These are phyloP conservation scores for Ceratobasidium papillatum DNA, from an alignment of 1,284 basidiomycete species.

Conservation along the genomic window DNA sequence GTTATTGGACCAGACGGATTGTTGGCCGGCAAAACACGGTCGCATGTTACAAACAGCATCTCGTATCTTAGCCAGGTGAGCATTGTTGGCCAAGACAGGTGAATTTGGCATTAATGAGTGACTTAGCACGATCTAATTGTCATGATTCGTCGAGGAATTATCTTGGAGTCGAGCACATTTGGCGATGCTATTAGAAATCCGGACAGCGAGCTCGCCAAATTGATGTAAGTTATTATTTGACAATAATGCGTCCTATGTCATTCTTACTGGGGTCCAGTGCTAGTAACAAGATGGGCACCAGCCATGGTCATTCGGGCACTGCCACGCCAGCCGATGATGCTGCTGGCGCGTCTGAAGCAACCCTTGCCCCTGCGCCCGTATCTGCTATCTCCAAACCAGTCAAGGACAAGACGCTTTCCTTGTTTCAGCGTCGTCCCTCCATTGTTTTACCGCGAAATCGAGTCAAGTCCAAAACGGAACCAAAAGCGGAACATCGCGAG, in stretches of 20 bases:
- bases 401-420: not conserved
- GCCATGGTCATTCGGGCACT: slow-evolving; percentile 40
- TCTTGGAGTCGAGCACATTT: slow-evolving; percentile 82
- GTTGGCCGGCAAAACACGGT: slow-evolving; percentile 83
- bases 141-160: slow-evolving; percentile 84
- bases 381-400: not conserved
- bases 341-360: slow-evolving; percentile 19
- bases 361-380: not conserved
- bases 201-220: slow-evolving; percentile 76
- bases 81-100: not conserved
- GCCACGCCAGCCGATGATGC: slow-evolving; percentile 50
- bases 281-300: slow-evolving; percentile 24
- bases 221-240: slow-evolving; percentile 66
- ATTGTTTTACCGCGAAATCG: slow-evolving; percentile 5
- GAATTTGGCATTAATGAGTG: not conserved
- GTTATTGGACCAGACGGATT: slow-evolving; percentile 91
- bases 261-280: slow-evolving; percentile 10
- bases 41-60: slow-evolving; percentile 91
- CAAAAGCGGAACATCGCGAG: slow-evolving; percentile 74
- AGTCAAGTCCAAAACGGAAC: not conserved
- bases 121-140: slow-evolving; percentile 78
- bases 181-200: slow-evolving; percentile 67
- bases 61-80: slow-evolving; percentile 65
- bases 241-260: slow-evolving; percentile 28
- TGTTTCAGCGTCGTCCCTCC: not conserved